These are phyloP conservation scores for Linum trigynum DNA, from an alignment of 345 rosid species.

Conservation along the genomic window DNA sequence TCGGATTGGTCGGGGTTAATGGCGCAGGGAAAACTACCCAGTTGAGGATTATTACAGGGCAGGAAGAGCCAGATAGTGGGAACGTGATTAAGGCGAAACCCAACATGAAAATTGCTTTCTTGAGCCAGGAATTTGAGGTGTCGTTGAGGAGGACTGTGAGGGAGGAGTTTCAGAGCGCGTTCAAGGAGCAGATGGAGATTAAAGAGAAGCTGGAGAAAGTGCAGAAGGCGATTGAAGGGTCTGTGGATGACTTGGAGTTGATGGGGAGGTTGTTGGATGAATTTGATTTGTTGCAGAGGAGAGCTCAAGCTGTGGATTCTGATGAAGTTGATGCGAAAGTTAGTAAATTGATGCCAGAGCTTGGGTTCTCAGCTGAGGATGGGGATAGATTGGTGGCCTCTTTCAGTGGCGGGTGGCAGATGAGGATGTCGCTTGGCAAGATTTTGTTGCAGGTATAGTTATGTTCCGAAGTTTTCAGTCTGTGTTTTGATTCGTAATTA, in stretches of 20 bases:
- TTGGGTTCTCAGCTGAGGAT: slow-evolving; percentile 73
- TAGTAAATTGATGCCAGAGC: slow-evolving; percentile 87
- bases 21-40: slow-evolving; percentile 98
- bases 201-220: slow-evolving; percentile 58
- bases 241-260: slow-evolving; percentile 80
- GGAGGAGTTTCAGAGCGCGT: slow-evolving; percentile 88
- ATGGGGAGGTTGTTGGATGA: slow-evolving; percentile 97
- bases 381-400: slow-evolving; percentile 89
- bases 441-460: slow-evolving; percentile 75
- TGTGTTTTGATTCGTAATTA: not conserved
- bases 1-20: slow-evolving; percentile 81
- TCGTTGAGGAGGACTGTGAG: slow-evolving; percentile 72
- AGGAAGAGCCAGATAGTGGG: slow-evolving; percentile 84
- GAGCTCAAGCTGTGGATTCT: slow-evolving; percentile 68
- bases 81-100: slow-evolving; percentile 67
- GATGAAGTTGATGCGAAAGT: slow-evolving; percentile 69
- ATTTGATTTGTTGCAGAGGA: slow-evolving; percentile 76
- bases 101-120: slow-evolving; percentile 62
- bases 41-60: slow-evolving; percentile 75
- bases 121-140: slow-evolving; percentile 93
- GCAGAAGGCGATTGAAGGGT: slow-evolving; percentile 68
- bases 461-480: not conserved
- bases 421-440: slow-evolving; percentile 98
- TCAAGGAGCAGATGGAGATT: slow-evolving; percentile 82
- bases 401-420: slow-evolving; percentile 96